Evolutionary conservation across 108 stramenopile genomes (phyloP).

Genomic region (Chaetoceros muelleri): DNA sequence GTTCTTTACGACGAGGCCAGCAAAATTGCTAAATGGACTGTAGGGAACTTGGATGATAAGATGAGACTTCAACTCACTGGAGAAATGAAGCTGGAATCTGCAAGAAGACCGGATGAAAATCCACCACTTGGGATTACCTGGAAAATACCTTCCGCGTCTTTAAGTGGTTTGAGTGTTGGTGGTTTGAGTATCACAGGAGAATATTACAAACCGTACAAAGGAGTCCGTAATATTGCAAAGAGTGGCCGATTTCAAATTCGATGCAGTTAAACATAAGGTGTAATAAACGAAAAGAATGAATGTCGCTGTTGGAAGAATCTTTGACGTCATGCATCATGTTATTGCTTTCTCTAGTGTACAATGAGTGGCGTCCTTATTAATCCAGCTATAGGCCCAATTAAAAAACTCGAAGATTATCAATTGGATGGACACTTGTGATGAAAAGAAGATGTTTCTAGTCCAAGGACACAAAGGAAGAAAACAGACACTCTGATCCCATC

Average conservation of each 20-base stretch:
- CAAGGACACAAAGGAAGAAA: too few relatives aligned
- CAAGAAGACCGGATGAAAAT: conserved; percentile 46
- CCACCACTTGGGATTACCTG: conserved; percentile 84
- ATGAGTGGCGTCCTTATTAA: too few relatives aligned
- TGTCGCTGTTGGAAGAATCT: too few relatives aligned
- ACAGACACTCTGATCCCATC: too few relatives aligned
- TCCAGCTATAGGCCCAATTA: too few relatives aligned
- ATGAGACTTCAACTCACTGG: conserved; percentile 43
- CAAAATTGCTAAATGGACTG: conserved; percentile 90
- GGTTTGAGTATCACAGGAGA: conserved; percentile 88
- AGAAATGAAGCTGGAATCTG: conserved; percentile 38
- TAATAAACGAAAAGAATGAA: neutral
- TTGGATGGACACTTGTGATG: too few relatives aligned
- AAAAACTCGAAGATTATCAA: too few relatives aligned
- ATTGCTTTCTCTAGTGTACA: too few relatives aligned
- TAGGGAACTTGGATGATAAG: conserved; percentile 78
- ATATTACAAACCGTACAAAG: conserved; percentile 94
- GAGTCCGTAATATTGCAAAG: conserved; percentile 82
- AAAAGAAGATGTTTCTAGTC: too few relatives aligned
- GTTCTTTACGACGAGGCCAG: conserved; percentile 92
- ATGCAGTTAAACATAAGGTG: conserved; percentile 28
- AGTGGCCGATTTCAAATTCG: conserved; percentile 81
- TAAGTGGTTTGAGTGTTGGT: conserved; percentile 85
- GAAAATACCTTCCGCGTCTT: conserved; percentile 91
- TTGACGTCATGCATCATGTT: too few relatives aligned